Evolutionary conservation across 805 yeast genomes (phyloP), one percentile per base, ranked within the genome.

Genomic region (Lipomyces lipofer): DNA sequence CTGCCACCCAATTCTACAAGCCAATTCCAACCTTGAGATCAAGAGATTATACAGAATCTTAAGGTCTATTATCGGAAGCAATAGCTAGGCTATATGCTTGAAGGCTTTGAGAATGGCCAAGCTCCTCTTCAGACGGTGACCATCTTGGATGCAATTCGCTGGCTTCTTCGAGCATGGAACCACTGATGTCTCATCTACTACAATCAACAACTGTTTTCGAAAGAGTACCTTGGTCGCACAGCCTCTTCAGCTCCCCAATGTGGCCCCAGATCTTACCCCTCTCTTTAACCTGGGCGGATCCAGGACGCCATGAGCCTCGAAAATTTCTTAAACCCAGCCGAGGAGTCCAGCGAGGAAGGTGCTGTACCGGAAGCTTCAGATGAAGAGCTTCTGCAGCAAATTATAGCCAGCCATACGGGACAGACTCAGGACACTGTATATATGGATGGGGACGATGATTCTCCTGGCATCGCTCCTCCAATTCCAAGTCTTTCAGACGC

Each of bases 321-420:
- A 32, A 32, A 5, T 32, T 32, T 33, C 1, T 33, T 33, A 33
- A 1, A 33, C 15, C 21, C 38, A 12, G 4, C 38, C 38, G 38
- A 33, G 8, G 19, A 33, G 38, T 33, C n/a, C 38, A 33, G 17
- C n/a, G 38, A 33, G 19, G 38, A 33, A 33, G 21, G 17, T 33
- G 17, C 21, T 32, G 36, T 9, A 32, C 10, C 36, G 19, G 22
- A 35, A 35, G 19, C 39, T 35, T 35, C 39, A 35, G 39, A 35
- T 35, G 39, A 35, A 35, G 39, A 35, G 6, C 39, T 35, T 35
- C 22, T 35, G 39, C 39, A 35, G 39, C 1, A 35, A 35, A 10
- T 35, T 35, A 35, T 35, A 35, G 19, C 39, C 39, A 35, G 19
- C 2, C 39, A 35, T 35, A 35, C 39, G 39, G 39, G 39, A 35